These are phyloP conservation scores for Rhizopogon salebrosus DNA, from an alignment of 768 basidiomycete species.

Conservation along the genomic window DNA sequence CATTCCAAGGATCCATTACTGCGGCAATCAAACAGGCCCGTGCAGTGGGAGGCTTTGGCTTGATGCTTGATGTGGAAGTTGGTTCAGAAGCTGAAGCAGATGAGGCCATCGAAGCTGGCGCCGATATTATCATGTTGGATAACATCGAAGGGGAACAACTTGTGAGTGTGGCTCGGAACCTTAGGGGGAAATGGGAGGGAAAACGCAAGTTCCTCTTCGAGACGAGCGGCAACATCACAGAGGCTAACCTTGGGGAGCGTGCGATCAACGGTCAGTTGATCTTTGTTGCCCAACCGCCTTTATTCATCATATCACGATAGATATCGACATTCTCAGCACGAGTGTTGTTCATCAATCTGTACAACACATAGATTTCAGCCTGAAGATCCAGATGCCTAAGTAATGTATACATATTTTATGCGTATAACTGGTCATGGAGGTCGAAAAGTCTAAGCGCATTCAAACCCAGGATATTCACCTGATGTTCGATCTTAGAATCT, in stretches of 20 bases:
- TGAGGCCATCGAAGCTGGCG: slow-evolving; percentile 95
- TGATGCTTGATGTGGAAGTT: slow-evolving; percentile 93
- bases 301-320: slow-evolving; percentile 33
- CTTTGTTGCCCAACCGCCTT: background rate
- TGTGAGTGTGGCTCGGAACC: slow-evolving; percentile 53
- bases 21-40: slow-evolving; percentile 83
- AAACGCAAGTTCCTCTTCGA: slow-evolving; percentile 86
- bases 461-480: slow-evolving; percentile 58
- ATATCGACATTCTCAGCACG: slow-evolving; percentile 92
- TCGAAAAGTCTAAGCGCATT: slow-evolving; percentile 75
- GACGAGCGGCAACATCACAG: slow-evolving; percentile 93
- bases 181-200: slow-evolving; percentile 78
- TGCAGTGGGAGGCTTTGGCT: slow-evolving; percentile 84
- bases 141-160: slow-evolving; percentile 82
- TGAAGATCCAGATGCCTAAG: slow-evolving; percentile 82
- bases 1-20: slow-evolving; percentile 74
- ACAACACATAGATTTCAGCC: slow-evolving; percentile 92
- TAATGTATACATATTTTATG: slow-evolving; percentile 9
- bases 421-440: slow-evolving; percentile 26
- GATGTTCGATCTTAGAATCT: slow-evolving; percentile 52
- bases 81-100: slow-evolving; percentile 84
- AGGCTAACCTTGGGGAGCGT: slow-evolving; percentile 73
- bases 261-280: slow-evolving; percentile 72
- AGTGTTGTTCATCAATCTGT: slow-evolving; percentile 89
- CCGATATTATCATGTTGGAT: slow-evolving; percentile 93